Conservation (phyloP, 2,329 filamentous ascomycete species). For the Penicillium freii region DNA sequence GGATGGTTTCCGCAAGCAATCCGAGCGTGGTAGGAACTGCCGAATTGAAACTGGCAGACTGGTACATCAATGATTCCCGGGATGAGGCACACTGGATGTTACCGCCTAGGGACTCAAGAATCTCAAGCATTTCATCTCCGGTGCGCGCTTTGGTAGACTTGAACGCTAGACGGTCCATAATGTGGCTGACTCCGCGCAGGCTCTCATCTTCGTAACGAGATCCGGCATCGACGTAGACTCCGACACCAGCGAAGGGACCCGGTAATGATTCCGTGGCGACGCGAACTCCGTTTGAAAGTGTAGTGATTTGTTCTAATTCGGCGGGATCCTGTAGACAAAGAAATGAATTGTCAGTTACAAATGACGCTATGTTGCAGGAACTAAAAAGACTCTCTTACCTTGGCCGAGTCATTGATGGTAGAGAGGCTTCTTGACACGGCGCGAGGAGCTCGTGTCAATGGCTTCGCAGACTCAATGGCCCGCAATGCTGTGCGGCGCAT, state of each 20-base stretch:
- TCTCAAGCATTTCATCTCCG: conserved; percentile 82
- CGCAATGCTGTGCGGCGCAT: conserved; percentile 45
- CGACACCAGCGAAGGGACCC: conserved; percentile 90
- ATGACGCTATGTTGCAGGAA: background rate
- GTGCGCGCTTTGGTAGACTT: conserved; percentile 73
- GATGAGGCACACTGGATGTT: conserved; percentile 97
- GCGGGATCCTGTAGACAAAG: conserved; percentile 64
- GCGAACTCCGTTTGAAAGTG: conserved; percentile 84
- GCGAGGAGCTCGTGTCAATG: conserved; percentile 35
- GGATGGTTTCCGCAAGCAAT: conserved; percentile 89
- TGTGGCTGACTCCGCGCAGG: conserved; percentile 87
- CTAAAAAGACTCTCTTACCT: conserved; percentile 28
- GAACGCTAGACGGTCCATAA: conserved; percentile 93
- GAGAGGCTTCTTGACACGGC: conserved; percentile 37
- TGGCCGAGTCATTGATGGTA: conserved; percentile 35
- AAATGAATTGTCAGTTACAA: conserved; percentile 6
- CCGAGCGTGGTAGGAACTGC: conserved; percentile 79
- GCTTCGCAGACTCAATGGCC: conserved; percentile 40
- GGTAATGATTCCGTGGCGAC: conserved; percentile 93
- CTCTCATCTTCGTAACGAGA: conserved; percentile 88
- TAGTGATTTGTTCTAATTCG: conserved; percentile 84
- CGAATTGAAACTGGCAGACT: conserved; percentile 94
- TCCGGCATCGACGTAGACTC: conserved; percentile 92
- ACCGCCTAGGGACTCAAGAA: conserved; percentile 82
- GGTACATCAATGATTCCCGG: conserved; percentile 96